Conservation (phyloP, 1,284 basidiomycete species). For the Cerrena zonata region DNA sequence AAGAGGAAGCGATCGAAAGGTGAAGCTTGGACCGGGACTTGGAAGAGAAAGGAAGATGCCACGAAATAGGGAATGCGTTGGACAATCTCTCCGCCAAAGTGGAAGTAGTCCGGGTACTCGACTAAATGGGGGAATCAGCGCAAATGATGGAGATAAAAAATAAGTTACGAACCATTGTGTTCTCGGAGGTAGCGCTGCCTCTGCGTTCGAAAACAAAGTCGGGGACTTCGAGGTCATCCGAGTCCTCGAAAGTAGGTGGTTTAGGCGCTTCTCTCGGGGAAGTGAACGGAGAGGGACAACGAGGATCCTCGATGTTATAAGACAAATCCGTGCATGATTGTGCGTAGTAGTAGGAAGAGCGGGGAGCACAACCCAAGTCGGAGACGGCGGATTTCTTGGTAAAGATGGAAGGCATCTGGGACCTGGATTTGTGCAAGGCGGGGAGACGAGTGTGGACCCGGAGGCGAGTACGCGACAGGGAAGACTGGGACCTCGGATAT, state of each 20-base stretch:
- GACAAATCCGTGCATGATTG: background rate
- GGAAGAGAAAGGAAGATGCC: conserved; percentile 6
- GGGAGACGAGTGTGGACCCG: conserved; percentile 24
- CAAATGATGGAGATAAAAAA: background rate
- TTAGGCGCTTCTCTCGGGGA: conserved; percentile 1
- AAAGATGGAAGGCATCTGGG: conserved; percentile 17
- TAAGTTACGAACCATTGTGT: conserved; percentile 19
- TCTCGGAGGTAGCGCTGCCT: conserved; percentile 23
- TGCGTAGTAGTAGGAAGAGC: background rate
- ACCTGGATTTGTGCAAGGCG: conserved; percentile 22
- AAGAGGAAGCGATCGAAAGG: conserved; percentile 18
- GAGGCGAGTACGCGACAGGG: conserved; percentile 2
- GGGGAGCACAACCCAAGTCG: background rate
- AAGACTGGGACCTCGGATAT: background rate
- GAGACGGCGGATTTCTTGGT: conserved; percentile 1
- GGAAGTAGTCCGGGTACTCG: conserved; percentile 10
- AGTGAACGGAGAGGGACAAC: conserved; percentile 10
- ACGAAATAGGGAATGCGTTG: conserved; percentile 9
- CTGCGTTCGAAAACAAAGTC: conserved; percentile 24
- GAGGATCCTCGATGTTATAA: conserved; percentile 8
- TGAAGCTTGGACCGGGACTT: conserved; percentile 24
- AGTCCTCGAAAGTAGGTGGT: background rate
- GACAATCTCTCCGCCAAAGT: conserved; percentile 16
- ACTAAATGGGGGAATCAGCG: conserved; percentile 1
- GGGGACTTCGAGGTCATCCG: conserved; percentile 15